These are phyloP conservation scores for Jaltomata sinuosa DNA, from an alignment of 257 asterid species.

Conservation along the genomic window DNA sequence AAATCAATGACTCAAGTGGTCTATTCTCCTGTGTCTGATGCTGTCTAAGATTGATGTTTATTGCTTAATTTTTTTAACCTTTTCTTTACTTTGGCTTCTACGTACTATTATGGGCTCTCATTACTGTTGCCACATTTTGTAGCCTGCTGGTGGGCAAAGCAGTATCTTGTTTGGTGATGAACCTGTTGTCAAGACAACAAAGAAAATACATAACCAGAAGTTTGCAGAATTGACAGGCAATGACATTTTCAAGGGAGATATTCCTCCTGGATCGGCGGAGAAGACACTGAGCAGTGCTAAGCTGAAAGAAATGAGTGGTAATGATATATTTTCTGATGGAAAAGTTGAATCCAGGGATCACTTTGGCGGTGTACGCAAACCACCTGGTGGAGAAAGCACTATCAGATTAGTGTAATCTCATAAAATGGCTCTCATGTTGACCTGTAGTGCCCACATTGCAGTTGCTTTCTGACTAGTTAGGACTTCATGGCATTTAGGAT, in stretches of 20 bases:
- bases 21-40: background rate
- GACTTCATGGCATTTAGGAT: background rate
- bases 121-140: background rate
- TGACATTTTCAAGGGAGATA: constrained; percentile 84
- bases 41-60: background rate
- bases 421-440: background rate
- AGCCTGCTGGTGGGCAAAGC: constrained; percentile 98
- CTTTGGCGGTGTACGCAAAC: constrained; percentile 82
- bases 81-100: background rate
- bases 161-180: constrained; percentile 73
- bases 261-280: constrained; percentile 64
- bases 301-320: constrained; percentile 85
- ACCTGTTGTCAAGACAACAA: constrained; percentile 48
- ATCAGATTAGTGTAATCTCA: constrained; percentile 51
- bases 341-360: constrained; percentile 66
- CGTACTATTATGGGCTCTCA: background rate
- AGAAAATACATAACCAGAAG: constrained; percentile 79
- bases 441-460: background rate
- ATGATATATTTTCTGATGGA: constrained; percentile 70
- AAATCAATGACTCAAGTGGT: background rate
- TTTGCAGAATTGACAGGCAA: constrained; percentile 83
- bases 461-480: background rate
- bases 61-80: background rate
- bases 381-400: constrained; percentile 92
- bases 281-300: constrained; percentile 73